Percentiles rank a stretch among this genome's conserved stretches.
Conservation (phyloP, 108 stramenopile species). For the Schizochytrium sp. region DNA sequence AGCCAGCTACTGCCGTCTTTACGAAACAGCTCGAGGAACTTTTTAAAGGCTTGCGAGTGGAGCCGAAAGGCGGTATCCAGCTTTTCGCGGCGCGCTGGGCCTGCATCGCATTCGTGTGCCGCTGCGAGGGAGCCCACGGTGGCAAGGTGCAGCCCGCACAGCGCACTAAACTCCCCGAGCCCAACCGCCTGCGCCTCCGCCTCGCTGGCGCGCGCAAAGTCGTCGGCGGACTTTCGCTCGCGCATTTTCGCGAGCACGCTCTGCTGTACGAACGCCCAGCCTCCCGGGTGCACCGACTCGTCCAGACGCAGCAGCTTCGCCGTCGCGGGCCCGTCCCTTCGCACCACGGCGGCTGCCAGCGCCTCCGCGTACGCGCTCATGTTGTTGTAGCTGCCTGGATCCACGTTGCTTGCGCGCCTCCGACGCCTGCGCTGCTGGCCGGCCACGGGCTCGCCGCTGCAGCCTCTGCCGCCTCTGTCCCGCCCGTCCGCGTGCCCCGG, state of each 20-base stretch:
- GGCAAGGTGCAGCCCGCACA: background rate
- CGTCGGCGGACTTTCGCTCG: no score
- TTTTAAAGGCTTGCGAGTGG: background rate
- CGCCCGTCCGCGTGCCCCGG: no score
- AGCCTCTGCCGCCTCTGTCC: no score
- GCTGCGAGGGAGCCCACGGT: background rate
- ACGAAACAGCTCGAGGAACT: background rate
- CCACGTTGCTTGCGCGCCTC: background rate
- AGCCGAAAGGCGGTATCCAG: background rate
- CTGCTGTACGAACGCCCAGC: no score
- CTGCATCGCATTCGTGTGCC: background rate
- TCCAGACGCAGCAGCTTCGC: background rate
- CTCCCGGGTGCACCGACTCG: no score
- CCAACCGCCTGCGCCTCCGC: background rate
- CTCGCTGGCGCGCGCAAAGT: background rate
- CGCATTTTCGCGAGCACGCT: no score
- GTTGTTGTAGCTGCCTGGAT: background rate
- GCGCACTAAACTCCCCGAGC: background rate
- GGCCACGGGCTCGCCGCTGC: background rate
- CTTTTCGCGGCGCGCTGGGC: background rate
- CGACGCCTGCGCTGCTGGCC: background rate
- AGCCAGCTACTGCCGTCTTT: background rate
- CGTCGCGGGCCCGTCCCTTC: background rate
- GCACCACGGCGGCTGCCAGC: background rate
- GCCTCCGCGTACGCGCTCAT: background rate